Percentiles rank a stretch among this genome's conserved stretches.
These are phyloP conservation scores for Aspergillus brunneoviolaceus DNA, from an alignment of 2,329 filamentous ascomycete species.

Conservation along the genomic window DNA sequence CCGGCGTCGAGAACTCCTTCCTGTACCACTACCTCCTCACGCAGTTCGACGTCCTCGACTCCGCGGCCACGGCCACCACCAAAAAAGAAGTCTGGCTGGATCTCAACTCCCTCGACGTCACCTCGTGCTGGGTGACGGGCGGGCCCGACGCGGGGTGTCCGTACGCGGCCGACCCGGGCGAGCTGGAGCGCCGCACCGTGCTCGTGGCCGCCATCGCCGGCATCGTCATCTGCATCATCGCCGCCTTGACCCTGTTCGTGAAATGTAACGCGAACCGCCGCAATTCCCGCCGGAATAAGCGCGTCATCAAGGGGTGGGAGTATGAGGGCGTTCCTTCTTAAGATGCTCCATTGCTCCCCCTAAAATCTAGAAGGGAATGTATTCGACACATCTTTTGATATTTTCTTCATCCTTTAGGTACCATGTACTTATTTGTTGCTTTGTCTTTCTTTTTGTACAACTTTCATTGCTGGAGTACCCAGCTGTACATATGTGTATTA, in stretches of 20 bases:
- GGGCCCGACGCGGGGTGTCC: constrained; percentile 58
- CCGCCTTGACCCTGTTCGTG: constrained; percentile 60
- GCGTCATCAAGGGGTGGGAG: constrained; percentile 58
- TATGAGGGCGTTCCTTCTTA: constrained; percentile 66
- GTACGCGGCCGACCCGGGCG: constrained; percentile 50
- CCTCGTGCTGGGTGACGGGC: constrained; percentile 62
- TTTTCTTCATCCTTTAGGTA: too few species aligned
- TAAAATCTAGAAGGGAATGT: too few species aligned
- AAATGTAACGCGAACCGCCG: constrained; percentile 64
- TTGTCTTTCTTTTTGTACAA: too few species aligned
- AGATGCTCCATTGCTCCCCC: neutral
- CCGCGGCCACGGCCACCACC: constrained; percentile 23
- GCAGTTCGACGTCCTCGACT: constrained; percentile 27
- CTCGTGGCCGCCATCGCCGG: constrained; percentile 63
- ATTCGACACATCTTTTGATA: too few species aligned
- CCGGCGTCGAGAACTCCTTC: constrained; percentile 63
- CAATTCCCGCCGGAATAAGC: constrained; percentile 52
- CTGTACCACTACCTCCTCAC: constrained; percentile 47
- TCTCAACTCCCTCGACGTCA: constrained; percentile 58
- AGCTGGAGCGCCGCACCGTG: constrained; percentile 49
- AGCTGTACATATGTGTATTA: too few species aligned
- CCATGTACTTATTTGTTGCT: too few species aligned
- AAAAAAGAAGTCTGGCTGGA: constrained; percentile 55
- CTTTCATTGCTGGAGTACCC: too few species aligned
- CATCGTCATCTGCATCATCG: constrained; percentile 62